Base-by-base conservation (phyloP, 1,284 basidiomycete genomes). In the Puccinia polysora region DNA sequence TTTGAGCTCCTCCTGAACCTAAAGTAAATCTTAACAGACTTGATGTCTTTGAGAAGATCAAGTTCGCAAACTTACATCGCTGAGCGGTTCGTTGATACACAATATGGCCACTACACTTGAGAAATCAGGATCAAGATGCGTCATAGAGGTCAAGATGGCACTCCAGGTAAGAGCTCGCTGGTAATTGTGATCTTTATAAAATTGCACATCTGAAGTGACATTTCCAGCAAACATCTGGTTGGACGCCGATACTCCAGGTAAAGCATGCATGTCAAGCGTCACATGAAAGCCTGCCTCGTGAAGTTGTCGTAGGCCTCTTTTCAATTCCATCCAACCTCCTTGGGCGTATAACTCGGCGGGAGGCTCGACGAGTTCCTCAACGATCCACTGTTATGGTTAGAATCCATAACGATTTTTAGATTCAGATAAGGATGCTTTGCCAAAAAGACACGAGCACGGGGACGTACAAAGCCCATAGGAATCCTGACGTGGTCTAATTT, bases 401-500 rank as follows among this genome's bases (percentile, higher is more conserved):
- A 49, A 49, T 30, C 5, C 59, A 38, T 28, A 20, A 18, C 20
- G 36, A 59, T 59, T 18, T 32, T 20, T 25, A 7, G 25, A 7
- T 12, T 59, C 25, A 50, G 55, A 23, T n/a, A n/a, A n/a, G n/a
- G n/a, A n/a, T n/a, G n/a, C 30, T 56, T 14, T 38, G 3, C 18
- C 6, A 18, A 20, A 25, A 23, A 43, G 4, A 40, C 14, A 36
- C 18, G 56, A 20, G 15, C 18, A 14, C n/a, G 28, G 28, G 4
- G 40, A 70, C 68, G 5, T 15, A 70, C 68, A 77, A 87, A 90
- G 0, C 89, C 88, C 28, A 90, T 83, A 0, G 88, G 88, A 75
- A 90, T 82, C 23, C 89, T 85, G 74, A 88, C 87, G 20, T 87
- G 87, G 75, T 90, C 90, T 73, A 90, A 85, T 0, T 86, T 85